A percentile compares a stretch with the other conserved stretches of the same genome.
Conservation (phyloP, 805 yeast genomes). For the Lachancea waltii region DNA sequence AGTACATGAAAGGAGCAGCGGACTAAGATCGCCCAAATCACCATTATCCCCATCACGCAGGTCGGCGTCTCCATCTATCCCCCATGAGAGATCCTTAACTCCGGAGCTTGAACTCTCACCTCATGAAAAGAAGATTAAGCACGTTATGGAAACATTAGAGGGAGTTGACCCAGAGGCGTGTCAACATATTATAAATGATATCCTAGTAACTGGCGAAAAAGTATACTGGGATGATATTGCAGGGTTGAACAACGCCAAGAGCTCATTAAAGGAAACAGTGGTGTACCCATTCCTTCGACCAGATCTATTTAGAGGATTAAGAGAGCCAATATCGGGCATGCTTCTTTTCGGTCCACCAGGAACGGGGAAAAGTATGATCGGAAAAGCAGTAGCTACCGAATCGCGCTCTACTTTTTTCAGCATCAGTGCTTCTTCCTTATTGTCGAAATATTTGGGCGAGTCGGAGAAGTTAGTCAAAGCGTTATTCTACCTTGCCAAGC, state of each 20-base stretch:
- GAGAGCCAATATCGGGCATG: constrained; percentile 98
- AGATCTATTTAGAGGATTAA: constrained; percentile 78
- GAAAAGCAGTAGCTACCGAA: constrained; percentile 94
- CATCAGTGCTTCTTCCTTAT: constrained; percentile 81
- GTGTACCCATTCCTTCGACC: constrained; percentile 95
- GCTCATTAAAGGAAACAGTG: constrained; percentile 85
- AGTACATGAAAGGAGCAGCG: background rate
- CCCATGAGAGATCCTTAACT: constrained; percentile 1
- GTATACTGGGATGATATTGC: constrained; percentile 95
- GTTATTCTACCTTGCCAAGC: constrained; percentile 74
- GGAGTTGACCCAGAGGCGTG: constrained; percentile 82
- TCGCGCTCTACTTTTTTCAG: constrained; percentile 88
- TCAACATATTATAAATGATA: constrained; percentile 78
- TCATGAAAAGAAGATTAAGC: constrained; percentile 7
- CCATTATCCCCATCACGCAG: constrained; percentile 2
- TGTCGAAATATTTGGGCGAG: constrained; percentile 86
- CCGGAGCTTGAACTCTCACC: constrained; percentile 6
- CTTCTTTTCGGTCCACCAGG: constrained; percentile 96
- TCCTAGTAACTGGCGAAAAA: constrained; percentile 83
- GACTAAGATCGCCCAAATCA: constrained; percentile 5
- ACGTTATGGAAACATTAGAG: constrained; percentile 30
- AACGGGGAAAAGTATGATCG: constrained; percentile 97
- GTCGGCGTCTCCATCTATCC: constrained; percentile 5
- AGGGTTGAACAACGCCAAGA: constrained; percentile 84
- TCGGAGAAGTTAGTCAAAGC: constrained; percentile 91